These are phyloP conservation scores for Paramecium pentaurelia DNA, from an alignment of 73 alveolate genomes.

Conservation along the genomic window DNA sequence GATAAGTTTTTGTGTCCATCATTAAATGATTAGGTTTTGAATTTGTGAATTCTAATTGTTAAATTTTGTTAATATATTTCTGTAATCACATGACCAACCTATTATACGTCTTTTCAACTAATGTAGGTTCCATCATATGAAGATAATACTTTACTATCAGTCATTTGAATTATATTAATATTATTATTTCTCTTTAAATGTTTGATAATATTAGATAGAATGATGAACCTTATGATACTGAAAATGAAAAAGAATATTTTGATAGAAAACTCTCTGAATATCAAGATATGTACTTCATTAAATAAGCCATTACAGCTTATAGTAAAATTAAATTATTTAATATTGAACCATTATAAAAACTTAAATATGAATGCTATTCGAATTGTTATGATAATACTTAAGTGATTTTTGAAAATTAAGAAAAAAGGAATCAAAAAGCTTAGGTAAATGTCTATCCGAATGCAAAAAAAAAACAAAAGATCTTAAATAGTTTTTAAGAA, in stretches of 20 bases:
- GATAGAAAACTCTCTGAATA: neutral
- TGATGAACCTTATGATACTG: neutral
- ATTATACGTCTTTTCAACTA: conserved; percentile 11
- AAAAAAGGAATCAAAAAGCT: neutral
- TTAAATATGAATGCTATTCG: neutral
- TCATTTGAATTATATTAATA: neutral
- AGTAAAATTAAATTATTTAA: neutral
- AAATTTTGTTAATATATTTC: neutral
- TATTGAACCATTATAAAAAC: neutral
- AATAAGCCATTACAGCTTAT: neutral
- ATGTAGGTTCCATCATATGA: conserved; percentile 17
- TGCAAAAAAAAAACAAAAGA: neutral
- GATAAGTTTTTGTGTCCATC: conserved; percentile 22
- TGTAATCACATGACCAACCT: neutral
- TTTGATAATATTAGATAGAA: neutral
- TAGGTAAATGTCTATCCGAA: neutral
- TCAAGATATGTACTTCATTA: neutral
- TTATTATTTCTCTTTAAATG: neutral
- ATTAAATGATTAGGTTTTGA: neutral
- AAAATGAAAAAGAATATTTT: conserved; percentile 15
- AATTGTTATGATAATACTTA: neutral
- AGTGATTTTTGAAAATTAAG: neutral
- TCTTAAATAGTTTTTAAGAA: neutral
- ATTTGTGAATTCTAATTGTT: neutral
- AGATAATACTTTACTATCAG: conserved; percentile 7